Conservation (phyloP, 2,329 filamentous ascomycete genomes). For the Colletotrichum sp. region DNA sequence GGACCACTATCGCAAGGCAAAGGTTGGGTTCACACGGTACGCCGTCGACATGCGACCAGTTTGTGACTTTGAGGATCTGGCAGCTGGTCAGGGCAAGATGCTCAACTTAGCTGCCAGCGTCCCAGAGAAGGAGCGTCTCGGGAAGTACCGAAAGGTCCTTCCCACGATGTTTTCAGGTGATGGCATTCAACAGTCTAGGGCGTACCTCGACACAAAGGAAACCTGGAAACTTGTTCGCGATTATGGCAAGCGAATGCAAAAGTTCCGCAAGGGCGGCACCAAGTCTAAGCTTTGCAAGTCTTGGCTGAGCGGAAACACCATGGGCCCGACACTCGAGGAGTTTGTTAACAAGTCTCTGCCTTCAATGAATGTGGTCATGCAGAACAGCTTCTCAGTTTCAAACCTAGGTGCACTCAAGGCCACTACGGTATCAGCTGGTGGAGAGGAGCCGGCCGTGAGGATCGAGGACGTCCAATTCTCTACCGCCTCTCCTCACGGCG, state of each 20-base stretch:
- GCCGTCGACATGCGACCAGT: constrained; percentile 40
- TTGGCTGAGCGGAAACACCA: constrained; percentile 19
- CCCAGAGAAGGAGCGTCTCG: not conserved
- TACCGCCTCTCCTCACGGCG: not conserved
- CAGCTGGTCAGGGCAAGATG: not conserved
- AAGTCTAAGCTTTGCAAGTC: constrained; percentile 6
- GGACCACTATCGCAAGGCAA: constrained; percentile 27
- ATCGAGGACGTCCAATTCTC: constrained; percentile 24
- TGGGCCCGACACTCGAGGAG: constrained; percentile 27
- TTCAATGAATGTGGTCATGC: not conserved
- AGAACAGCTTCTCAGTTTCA: constrained; percentile 15
- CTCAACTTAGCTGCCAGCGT: constrained; percentile 11
- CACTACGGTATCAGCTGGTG: not conserved
- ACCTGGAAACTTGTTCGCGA: not conserved
- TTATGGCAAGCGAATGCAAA: constrained; percentile 1
- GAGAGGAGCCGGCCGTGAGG: not conserved
- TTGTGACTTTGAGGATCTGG: not conserved
- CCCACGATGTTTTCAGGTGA: not conserved
- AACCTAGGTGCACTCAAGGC: constrained; percentile 18
- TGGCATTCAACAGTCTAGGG: not conserved
- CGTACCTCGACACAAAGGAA: not conserved
- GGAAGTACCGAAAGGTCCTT: constrained; percentile 1
- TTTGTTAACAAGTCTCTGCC: constrained; percentile 10
- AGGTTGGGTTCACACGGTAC: constrained; percentile 28
- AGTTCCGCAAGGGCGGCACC: not conserved